Conservation (phyloP, 371 early-diverging fungal genomes). For the Rhizopus delemar region DNA sequence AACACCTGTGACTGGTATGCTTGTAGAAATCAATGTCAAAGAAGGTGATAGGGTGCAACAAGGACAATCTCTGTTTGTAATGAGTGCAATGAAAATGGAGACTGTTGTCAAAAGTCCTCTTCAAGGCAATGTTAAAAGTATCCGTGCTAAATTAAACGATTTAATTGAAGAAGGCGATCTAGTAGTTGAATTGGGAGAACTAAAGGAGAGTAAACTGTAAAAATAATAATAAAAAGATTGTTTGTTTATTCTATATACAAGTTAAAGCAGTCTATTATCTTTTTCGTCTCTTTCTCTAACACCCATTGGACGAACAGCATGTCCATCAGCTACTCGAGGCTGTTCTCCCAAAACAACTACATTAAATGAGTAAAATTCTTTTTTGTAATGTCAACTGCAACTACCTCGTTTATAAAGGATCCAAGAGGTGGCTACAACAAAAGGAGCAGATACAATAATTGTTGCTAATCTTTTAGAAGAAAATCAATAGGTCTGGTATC, state of each 20-base stretch:
- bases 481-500: background rate
- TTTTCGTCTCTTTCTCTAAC: conserved; percentile 34
- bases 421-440: conserved; percentile 45
- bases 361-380: background rate
- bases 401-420: conserved; percentile 52
- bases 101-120: conserved; percentile 33
- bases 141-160: conserved; percentile 32
- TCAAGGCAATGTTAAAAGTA: conserved; percentile 26
- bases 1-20: conserved; percentile 44
- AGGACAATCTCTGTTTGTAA: conserved; percentile 41
- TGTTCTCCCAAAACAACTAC: conserved; percentile 49
- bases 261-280: conserved; percentile 14
- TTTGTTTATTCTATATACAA: background rate
- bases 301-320: conserved; percentile 43
- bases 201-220: conserved; percentile 36
- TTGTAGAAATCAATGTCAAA: conserved; percentile 40
- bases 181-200: conserved; percentile 27
- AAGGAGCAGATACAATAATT: conserved; percentile 48
- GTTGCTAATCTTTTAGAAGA: conserved; percentile 35
- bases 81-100: conserved; percentile 55
- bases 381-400: background rate
- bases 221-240: background rate
- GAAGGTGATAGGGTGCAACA: conserved; percentile 27
- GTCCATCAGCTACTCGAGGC: conserved; percentile 37
- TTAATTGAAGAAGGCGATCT: conserved; percentile 44